Base-by-base conservation (phyloP, 169 alveolate species). In the Fabrea salina region DNA sequence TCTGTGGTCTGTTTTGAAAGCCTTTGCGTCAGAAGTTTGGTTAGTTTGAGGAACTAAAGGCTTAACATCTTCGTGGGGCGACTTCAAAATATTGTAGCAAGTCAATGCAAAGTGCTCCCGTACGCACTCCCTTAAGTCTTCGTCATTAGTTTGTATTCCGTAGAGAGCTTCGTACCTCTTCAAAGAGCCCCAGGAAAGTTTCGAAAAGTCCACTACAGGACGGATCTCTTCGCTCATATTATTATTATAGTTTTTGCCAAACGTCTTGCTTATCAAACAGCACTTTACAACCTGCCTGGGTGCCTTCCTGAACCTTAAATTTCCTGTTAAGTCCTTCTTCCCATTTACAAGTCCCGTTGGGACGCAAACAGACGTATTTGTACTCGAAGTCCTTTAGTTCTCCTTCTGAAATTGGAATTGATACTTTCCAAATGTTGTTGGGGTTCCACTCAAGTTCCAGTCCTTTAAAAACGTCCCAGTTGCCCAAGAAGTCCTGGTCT, bases 131-230 rank as follows among this genome's bases (percentile, higher is more conserved):
- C 19, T 22, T 16, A 68, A 30, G 7, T 68, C 66, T 22, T 68
- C 78, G n/a, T 19, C 25, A 43, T 16, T 8, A 43, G 27, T 11
- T 30, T 43, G n/a, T 22, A 68, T 11, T 1, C 78, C 78, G 4
- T 41, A 68, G 11, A 68, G 66, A 40, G 78, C 57, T 47, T 68
- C 64, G 67, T 68, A 68, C 30, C 78, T 37, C 4, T 68, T 68
- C 66, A 68, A 40, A 13, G 78, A 68, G 25, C 78, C 78, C 57
- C 61, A 68, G 32, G 50, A 19, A 13, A 68, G 39, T 32, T 68
- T 68, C 13, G 78, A 68, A 30, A 68, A 44, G 61, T 68, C 78
- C 37, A 68, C 78, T 44, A 68, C 78, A 40, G 78, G 78, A 7
- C 78, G 41, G 32, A 37, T 25, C 16, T 61, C 74, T 32, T 61